phyloP scores from a whole-genome alignment of 169 alveolate genomes.

The Eimeria sp. region DNA sequence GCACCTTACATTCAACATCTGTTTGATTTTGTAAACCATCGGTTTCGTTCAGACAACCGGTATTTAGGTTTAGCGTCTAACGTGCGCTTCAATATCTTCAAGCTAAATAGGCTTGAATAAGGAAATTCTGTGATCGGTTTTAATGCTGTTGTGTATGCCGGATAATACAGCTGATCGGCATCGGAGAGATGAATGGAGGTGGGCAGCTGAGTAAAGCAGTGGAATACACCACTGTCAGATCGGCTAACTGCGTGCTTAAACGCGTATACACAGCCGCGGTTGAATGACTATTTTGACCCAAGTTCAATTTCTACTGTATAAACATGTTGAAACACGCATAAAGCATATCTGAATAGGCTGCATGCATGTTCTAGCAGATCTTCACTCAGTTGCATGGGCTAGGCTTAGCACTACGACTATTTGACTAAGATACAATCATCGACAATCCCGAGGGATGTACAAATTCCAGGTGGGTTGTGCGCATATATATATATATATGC shows the following conservation, averaged over 20 bases:
- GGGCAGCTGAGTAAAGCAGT: background rate
- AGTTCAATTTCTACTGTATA: too few relatives aligned
- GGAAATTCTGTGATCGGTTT: background rate
- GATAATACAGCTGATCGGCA: background rate
- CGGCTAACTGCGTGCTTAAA: background rate
- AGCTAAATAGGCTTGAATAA: background rate
- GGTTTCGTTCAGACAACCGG: background rate
- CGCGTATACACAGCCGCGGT: background rate
- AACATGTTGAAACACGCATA: too few relatives aligned
- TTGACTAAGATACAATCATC: too few relatives aligned
- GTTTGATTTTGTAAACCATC: background rate
- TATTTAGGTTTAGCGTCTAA: background rate
- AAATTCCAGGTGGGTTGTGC: too few relatives aligned
- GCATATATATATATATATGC: too few relatives aligned
- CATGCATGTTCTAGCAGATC: too few relatives aligned
- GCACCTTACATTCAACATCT: background rate
- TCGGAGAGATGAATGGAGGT: background rate
- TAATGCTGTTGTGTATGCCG: background rate
- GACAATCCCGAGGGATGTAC: too few relatives aligned
- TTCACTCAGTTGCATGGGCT: too few relatives aligned
- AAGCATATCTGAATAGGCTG: too few relatives aligned
- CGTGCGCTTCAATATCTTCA: background rate
- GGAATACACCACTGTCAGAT: background rate
- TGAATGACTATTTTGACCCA: background rate
- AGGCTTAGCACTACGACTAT: too few relatives aligned